phyloP scores from a whole-genome alignment of 208 protist species.

The Willaertia magna region DNA sequence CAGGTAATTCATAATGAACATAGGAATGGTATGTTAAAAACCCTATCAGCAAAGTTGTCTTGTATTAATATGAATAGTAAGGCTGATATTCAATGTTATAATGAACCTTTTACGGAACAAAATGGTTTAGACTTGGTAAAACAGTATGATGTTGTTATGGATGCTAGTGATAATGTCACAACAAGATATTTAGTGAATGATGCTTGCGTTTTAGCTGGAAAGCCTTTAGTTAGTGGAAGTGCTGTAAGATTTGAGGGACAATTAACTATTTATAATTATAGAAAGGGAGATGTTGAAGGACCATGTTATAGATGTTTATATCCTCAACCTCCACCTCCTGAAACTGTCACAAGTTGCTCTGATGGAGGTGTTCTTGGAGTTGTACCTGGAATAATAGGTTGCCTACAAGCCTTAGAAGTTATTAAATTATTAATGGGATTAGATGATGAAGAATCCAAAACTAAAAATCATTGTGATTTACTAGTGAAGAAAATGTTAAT shows the following conservation, averaged over 20 bases:
- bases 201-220: constrained; percentile 58
- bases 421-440: constrained; percentile 61
- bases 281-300: not conserved
- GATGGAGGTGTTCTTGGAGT: constrained; percentile 75
- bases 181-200: constrained; percentile 84
- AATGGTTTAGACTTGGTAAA: constrained; percentile 59
- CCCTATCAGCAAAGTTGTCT: constrained; percentile 48
- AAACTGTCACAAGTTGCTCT: constrained; percentile 66
- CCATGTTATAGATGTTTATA: constrained; percentile 85
- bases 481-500: constrained; percentile 60
- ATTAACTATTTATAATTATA: constrained; percentile 66
- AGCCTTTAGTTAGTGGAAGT: constrained; percentile 77
- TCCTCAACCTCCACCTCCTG: constrained; percentile 57
- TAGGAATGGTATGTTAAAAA: constrained; percentile 52
- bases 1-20: constrained; percentile 72
- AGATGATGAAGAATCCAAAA: constrained; percentile 27
- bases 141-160: constrained; percentile 67
- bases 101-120: constrained; percentile 32
- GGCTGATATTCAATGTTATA: constrained; percentile 33
- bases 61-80: constrained; percentile 52
- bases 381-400: constrained; percentile 79
- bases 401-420: constrained; percentile 74
- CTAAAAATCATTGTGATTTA: not conserved
- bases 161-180: constrained; percentile 75
- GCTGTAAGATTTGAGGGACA: constrained; percentile 85